Conservation (phyloP, 2,329 filamentous ascomycete species). For the Phaeosphaeria sp. region DNA sequence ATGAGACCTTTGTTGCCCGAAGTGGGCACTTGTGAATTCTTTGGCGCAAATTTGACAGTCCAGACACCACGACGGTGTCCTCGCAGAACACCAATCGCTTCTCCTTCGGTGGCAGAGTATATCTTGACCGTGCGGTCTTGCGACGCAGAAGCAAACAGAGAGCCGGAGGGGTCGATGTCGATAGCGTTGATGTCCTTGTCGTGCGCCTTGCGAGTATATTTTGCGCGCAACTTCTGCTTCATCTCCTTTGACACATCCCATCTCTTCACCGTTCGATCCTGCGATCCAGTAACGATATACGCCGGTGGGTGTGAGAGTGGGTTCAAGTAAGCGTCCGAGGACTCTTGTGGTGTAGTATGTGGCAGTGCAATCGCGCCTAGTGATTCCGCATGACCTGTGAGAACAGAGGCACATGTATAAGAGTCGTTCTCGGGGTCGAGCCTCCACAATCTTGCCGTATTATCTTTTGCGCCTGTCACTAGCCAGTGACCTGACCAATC, state of each 20-base stretch:
- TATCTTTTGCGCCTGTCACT: conserved; percentile 95
- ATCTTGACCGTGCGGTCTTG: conserved; percentile 98
- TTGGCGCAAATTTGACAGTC: conserved; percentile 89
- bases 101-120: conserved; percentile 88
- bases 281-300: conserved; percentile 89
- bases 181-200: conserved; percentile 99
- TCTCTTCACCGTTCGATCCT: conserved; percentile 93
- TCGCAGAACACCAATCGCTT: conserved; percentile 86
- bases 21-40: conserved; percentile 66
- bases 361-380: conserved; percentile 88
- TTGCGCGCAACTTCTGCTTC: conserved; percentile 67
- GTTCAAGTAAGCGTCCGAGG: conserved; percentile 73
- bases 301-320: conserved; percentile 81
- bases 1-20: conserved; percentile 79
- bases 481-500: conserved; percentile 99
- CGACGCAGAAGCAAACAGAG: conserved; percentile 93
- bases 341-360: conserved; percentile 69
- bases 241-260: conserved; percentile 73
- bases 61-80: conserved; percentile 96
- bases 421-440: conserved; percentile 78
- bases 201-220: conserved; percentile 92
- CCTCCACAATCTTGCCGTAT: conserved; percentile 89
- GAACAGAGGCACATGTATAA: conserved; percentile 79
- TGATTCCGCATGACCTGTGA: conserved; percentile 93
- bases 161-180: conserved; percentile 74